Evolutionary conservation across 345 rosid species (phyloP).

Genomic region (Salix koriyanagi): DNA sequence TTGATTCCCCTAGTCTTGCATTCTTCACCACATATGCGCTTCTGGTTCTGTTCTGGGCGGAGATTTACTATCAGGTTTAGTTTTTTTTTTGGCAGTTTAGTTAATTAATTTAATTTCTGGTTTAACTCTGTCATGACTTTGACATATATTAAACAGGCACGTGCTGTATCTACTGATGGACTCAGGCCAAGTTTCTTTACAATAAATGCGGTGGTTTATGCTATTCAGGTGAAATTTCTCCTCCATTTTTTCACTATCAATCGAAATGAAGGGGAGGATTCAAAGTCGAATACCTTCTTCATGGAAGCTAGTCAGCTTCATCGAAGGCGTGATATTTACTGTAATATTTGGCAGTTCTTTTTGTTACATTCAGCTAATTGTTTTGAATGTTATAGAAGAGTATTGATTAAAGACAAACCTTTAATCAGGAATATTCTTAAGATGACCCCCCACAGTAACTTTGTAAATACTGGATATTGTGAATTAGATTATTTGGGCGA

Average conservation of each 20-base stretch:
- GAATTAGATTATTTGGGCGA: neutral
- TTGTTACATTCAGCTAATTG: neutral
- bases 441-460: neutral
- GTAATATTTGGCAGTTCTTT: neutral
- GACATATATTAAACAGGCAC: constrained; percentile 50
- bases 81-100: neutral
- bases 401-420: neutral
- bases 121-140: constrained; percentile 5
- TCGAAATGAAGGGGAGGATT: constrained; percentile 5
- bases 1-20: constrained; percentile 84
- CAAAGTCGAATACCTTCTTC: constrained; percentile 19
- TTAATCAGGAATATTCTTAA: neutral
- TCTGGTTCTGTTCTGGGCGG: constrained; percentile 92
- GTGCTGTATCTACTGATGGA: constrained; percentile 79
- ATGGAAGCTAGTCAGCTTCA: constrained; percentile 3
- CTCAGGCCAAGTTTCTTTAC: constrained; percentile 76
- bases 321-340: neutral
- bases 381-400: neutral
- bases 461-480: neutral
- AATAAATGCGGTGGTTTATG: constrained; percentile 66
- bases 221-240: constrained; percentile 62
- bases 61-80: constrained; percentile 83
- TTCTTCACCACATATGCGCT: constrained; percentile 92
- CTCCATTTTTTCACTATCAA: constrained; percentile 9
- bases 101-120: neutral